A percentile compares a stretch with the other conserved stretches of the same genome.
These are phyloP conservation scores for Trapa incisa DNA, from an alignment of 345 rosid genomes.

Conservation along the genomic window DNA sequence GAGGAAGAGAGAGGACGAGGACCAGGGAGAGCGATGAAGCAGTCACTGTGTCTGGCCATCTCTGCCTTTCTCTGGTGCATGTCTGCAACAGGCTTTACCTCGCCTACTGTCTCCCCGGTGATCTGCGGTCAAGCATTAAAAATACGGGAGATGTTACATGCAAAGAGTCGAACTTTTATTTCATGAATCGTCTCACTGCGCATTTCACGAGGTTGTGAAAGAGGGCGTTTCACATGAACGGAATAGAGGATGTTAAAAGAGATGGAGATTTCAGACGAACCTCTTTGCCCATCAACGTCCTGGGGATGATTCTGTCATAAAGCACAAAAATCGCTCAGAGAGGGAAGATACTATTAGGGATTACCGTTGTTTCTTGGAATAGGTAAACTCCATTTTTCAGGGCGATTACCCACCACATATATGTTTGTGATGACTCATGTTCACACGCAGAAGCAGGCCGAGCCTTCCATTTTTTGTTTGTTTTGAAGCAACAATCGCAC, in stretches of 20 bases:
- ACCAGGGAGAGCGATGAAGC: conserved; percentile 32
- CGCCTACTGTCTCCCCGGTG: conserved; percentile 55
- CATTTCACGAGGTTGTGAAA: not conserved
- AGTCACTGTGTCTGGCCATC: conserved; percentile 42
- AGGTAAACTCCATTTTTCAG: not conserved
- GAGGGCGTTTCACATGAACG: not conserved
- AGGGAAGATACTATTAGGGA: not conserved
- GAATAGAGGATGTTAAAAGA: not conserved
- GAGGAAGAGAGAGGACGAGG: not conserved
- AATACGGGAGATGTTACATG: not conserved
- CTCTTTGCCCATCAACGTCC: conserved; percentile 83
- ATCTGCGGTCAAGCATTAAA: conserved; percentile 20
- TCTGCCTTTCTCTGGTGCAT: conserved; percentile 44
- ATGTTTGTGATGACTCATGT: not conserved
- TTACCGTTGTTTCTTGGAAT: not conserved
- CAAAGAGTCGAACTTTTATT: not conserved
- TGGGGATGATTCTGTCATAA: conserved; percentile 61
- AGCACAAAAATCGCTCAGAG: not conserved
- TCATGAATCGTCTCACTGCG: not conserved
- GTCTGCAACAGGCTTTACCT: conserved; percentile 32
- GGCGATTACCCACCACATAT: not conserved
- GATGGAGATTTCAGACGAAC: conserved; percentile 36
- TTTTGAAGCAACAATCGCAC: not conserved
- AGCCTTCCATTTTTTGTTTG: not conserved
- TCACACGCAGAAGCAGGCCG: not conserved